These are phyloP conservation scores for Middelhovenomyces tepae DNA, from an alignment of 805 yeast species.

Conservation along the genomic window DNA sequence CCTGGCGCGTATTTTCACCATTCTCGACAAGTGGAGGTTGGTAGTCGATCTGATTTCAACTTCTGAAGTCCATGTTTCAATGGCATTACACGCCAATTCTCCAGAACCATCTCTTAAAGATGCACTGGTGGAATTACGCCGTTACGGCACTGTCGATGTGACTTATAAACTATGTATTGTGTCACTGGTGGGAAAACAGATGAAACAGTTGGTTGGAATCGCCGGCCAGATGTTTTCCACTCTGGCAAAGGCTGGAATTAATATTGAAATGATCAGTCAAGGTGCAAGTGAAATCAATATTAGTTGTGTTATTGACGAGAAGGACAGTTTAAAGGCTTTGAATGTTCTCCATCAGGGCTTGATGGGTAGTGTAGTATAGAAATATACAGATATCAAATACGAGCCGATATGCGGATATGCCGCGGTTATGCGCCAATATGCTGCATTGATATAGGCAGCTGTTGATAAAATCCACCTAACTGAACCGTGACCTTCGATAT, in stretches of 20 bases:
- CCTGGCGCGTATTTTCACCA: conserved; percentile 80
- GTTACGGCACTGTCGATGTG: conserved; percentile 82
- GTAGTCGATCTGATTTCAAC: conserved; percentile 96
- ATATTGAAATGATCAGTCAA: conserved; percentile 96
- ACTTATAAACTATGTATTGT: conserved; percentile 83
- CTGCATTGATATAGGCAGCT: too few species aligned
- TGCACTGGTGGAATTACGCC: conserved; percentile 70
- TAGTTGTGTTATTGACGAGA: conserved; percentile 83
- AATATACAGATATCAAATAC: too few species aligned
- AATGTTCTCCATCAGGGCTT: conserved; percentile 74
- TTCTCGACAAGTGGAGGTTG: conserved; percentile 70
- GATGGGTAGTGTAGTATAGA: conserved; percentile 30
- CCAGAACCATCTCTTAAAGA: conserved; percentile 58
- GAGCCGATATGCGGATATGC: too few species aligned
- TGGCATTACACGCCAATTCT: conserved; percentile 73
- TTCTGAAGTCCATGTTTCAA: conserved; percentile 95
- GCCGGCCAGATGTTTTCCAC: conserved; percentile 97
- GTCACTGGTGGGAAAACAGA: conserved; percentile 91
- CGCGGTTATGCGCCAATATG: too few species aligned
- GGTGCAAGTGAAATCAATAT: conserved; percentile 98
- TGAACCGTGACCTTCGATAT: too few species aligned
- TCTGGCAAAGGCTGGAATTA: conserved; percentile 81
- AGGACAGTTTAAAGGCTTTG: conserved; percentile 76
- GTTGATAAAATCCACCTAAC: too few species aligned
- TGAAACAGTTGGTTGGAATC: conserved; percentile 93